Evolutionary conservation across 352 stramenopile species (phyloP).

Genomic region (Plasmopara halstedii): DNA sequence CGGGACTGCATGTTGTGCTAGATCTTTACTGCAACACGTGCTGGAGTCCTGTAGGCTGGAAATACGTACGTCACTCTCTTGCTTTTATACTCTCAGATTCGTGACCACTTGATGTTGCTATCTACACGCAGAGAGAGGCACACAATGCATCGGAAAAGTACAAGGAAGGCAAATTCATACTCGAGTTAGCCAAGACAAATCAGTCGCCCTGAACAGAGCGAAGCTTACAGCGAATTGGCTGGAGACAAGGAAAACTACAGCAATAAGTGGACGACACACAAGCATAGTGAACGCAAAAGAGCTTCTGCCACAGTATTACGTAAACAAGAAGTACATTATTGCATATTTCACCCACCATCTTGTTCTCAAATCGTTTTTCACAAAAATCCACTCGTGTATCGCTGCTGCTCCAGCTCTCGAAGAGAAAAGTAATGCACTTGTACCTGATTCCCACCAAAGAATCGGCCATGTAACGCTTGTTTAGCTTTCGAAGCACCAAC

Average conservation of each 20-base stretch:
- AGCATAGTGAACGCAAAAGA: slow-evolving; percentile 15
- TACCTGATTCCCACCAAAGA: slow-evolving; percentile 72
- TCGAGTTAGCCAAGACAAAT: slow-evolving; percentile 90
- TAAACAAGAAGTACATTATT: slow-evolving; percentile 10
- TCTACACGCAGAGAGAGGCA: slow-evolving; percentile 65
- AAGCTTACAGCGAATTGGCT: slow-evolving; percentile 9
- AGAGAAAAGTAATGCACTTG: slow-evolving; percentile 55
- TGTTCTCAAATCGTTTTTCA: slow-evolving; percentile 17
- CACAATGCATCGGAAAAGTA: slow-evolving; percentile 93
- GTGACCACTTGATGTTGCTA: neutral
- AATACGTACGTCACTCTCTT: slow-evolving; percentile 64
- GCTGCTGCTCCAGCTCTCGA: slow-evolving; percentile 31
- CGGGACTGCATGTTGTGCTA: slow-evolving; percentile 89
- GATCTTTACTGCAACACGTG: slow-evolving; percentile 94
- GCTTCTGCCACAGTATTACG: neutral
- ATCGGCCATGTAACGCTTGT: slow-evolving; percentile 56
- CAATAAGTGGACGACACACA: slow-evolving; percentile 28
- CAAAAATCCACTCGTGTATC: slow-evolving; percentile 50
- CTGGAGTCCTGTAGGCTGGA: slow-evolving; percentile 88
- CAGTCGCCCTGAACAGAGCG: slow-evolving; percentile 25
- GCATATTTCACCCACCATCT: slow-evolving; percentile 8
- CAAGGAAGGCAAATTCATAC: slow-evolving; percentile 96
- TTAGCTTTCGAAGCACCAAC: slow-evolving; percentile 42
- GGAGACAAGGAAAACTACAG: slow-evolving; percentile 13
- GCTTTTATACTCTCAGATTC: neutral